Evolutionary conservation across 805 yeast species (phyloP).

Genomic region (Wickerhamiella sergipiensis): DNA sequence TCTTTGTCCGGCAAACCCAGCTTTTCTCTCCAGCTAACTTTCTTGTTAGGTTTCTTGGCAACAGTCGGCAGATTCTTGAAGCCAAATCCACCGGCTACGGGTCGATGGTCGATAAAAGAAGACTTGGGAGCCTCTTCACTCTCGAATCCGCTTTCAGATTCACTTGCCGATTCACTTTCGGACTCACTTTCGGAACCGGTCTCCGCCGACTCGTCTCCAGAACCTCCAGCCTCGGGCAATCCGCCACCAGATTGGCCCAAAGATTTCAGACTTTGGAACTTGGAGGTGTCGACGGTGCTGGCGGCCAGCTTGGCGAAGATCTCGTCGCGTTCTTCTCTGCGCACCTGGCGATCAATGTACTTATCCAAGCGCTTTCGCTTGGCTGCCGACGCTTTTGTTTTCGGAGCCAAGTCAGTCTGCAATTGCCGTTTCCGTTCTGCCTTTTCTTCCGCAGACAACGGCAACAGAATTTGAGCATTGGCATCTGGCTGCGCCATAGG

Average conservation of each 20-base stretch:
- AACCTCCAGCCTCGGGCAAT: constrained; percentile 25
- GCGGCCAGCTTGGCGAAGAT: constrained; percentile 55
- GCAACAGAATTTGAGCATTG: constrained; percentile 48
- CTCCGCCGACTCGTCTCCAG: constrained; percentile 70
- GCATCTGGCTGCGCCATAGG: constrained; percentile 27
- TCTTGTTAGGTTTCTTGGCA: constrained; percentile 3
- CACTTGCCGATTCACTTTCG: constrained; percentile 49
- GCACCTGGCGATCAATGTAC: constrained; percentile 38
- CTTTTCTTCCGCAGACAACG: constrained; percentile 51
- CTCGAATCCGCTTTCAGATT: constrained; percentile 30
- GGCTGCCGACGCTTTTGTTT: constrained; percentile 52
- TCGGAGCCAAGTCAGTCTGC: constrained; percentile 37
- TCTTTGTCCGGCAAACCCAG: constrained; percentile 13
- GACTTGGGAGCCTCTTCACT: constrained; percentile 1
- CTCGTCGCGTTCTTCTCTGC: constrained; percentile 54
- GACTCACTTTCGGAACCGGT: constrained; percentile 48
- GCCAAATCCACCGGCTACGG: constrained; percentile 49
- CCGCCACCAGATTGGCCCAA: constrained; percentile 39
- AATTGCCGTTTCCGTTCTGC: constrained; percentile 51
- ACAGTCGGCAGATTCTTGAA: constrained; percentile 17
- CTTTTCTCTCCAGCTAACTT: constrained; percentile 15
- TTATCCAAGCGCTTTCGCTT: constrained; percentile 75
- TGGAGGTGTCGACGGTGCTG: constrained; percentile 55
- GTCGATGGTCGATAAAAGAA: constrained; percentile 56
- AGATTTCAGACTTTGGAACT: constrained; percentile 57